phyloP scores from a whole-genome alignment of 306 rosid species.

The Luffa acutangula region DNA sequence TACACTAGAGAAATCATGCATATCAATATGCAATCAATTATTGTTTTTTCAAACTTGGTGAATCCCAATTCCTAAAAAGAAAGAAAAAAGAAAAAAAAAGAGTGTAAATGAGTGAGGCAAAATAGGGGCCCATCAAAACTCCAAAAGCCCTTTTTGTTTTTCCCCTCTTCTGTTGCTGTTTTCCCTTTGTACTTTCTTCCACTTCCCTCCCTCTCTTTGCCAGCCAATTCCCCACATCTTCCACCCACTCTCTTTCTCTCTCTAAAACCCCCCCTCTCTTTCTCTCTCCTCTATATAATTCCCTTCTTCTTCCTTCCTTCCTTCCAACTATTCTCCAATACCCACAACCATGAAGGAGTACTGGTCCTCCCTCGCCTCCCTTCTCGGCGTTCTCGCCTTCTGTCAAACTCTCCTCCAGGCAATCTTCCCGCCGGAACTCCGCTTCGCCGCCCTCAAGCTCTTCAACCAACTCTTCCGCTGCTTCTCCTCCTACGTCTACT shows the following conservation, averaged over 20 bases:
- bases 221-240: slow-evolving; percentile 29
- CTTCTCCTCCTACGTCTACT: slow-evolving; percentile 76
- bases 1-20: too few relatives aligned
- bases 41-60: too few relatives aligned
- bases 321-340: too few relatives aligned
- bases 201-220: slow-evolving; percentile 13
- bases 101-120: slow-evolving; percentile 16
- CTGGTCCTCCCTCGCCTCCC: slow-evolving; percentile 79
- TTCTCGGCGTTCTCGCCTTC: slow-evolving; percentile 82
- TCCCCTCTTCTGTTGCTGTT: slow-evolving; percentile 18
- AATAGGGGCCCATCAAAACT: slow-evolving; percentile 33
- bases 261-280: neutral
- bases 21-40: too few relatives aligned
- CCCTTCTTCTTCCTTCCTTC: too few relatives aligned
- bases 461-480: slow-evolving; percentile 41
- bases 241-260: slow-evolving; percentile 4
- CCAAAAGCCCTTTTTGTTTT: slow-evolving; percentile 34
- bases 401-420: slow-evolving; percentile 65
- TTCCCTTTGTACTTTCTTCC: slow-evolving; percentile 33
- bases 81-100: too few relatives aligned
- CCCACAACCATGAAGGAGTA: slow-evolving; percentile 42
- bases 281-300: neutral
- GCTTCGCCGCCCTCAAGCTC: slow-evolving; percentile 52
- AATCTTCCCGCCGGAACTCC: slow-evolving; percentile 86
- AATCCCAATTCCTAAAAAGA: too few relatives aligned